phyloP scores from a whole-genome alignment of 2,329 filamentous ascomycete species.

The Xylariaceae sp. region DNA sequence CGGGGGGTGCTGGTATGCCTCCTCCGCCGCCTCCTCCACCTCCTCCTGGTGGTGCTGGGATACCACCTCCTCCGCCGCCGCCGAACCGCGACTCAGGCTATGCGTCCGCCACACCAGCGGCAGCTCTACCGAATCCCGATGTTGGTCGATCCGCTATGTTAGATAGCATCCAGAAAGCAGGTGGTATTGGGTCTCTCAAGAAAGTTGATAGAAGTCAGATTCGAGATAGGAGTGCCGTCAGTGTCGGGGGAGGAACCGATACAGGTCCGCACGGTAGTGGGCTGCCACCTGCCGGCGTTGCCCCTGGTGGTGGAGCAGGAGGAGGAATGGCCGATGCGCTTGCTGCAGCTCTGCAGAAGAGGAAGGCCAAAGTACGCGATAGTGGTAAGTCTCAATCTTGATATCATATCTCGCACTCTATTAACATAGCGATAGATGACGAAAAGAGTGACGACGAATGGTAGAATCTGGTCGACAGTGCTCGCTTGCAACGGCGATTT shows the following conservation, averaged over 20 bases:
- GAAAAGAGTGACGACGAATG: conserved; percentile 75
- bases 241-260: conserved; percentile 51
- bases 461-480: conserved; percentile 34
- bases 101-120: conserved; percentile 48
- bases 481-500: conserved; percentile 11
- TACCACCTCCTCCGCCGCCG: conserved; percentile 30
- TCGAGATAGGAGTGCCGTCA: conserved; percentile 64
- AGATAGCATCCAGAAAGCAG: conserved; percentile 67
- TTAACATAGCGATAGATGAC: conserved; percentile 52
- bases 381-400: conserved; percentile 67
- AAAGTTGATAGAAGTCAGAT: conserved; percentile 71
- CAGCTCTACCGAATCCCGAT: conserved; percentile 36
- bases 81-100: conserved; percentile 57
- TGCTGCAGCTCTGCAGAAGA: conserved; percentile 70
- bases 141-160: conserved; percentile 56
- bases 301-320: conserved; percentile 48
- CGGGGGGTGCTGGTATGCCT: conserved; percentile 8
- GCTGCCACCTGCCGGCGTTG: conserved; percentile 46
- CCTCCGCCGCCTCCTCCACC: conserved; percentile 28
- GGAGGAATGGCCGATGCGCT: conserved; percentile 77
- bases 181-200: conserved; percentile 64
- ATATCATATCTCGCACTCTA: conserved; percentile 1
- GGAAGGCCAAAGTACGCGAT: conserved; percentile 91
- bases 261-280: conserved; percentile 49
- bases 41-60: conserved; percentile 30